Percentiles rank a stretch among this genome's conserved stretches.
These are phyloP conservation scores for Phytophthora sp. DNA, from an alignment of 352 stramenopile genomes.

Conservation along the genomic window DNA sequence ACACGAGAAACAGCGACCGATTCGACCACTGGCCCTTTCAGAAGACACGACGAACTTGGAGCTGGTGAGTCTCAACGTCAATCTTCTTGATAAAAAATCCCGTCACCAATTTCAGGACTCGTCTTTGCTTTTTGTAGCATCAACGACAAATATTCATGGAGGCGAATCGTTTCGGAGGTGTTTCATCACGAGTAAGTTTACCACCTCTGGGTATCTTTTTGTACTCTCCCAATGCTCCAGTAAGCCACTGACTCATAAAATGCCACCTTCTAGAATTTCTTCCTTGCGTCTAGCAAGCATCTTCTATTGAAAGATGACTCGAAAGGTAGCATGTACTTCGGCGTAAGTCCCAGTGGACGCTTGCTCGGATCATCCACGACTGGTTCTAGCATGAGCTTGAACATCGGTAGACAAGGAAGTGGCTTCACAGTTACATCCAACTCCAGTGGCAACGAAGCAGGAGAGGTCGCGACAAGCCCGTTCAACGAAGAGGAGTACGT, in stretches of 20 bases:
- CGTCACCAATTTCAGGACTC: neutral
- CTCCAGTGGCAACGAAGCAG: constrained; percentile 7
- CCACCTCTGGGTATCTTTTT: neutral
- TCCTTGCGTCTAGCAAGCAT: constrained; percentile 50
- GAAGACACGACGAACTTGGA: constrained; percentile 64
- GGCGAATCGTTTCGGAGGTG: constrained; percentile 55
- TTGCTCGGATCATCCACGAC: constrained; percentile 29
- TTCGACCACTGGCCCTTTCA: constrained; percentile 44
- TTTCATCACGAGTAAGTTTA: constrained; percentile 50
- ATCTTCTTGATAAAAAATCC: neutral
- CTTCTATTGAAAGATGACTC: constrained; percentile 36
- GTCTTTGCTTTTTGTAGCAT: constrained; percentile 34
- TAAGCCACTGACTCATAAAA: neutral
- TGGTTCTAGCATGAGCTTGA: constrained; percentile 29
- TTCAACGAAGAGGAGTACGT: constrained; percentile 73
- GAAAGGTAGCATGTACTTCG: constrained; percentile 46
- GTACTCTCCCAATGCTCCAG: neutral
- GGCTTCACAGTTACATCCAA: constrained; percentile 14
- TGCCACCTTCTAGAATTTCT: constrained; percentile 47
- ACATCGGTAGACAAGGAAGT: constrained; percentile 23
- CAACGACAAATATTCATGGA: constrained; percentile 73
- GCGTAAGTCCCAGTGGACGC: constrained; percentile 27
- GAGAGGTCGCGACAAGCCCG: neutral
- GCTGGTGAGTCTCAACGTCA: constrained; percentile 38
- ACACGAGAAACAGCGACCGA: constrained; percentile 40